These are phyloP conservation scores for Wickerhamiella kurtzmanii DNA, from an alignment of 805 yeast species.

Conservation along the genomic window DNA sequence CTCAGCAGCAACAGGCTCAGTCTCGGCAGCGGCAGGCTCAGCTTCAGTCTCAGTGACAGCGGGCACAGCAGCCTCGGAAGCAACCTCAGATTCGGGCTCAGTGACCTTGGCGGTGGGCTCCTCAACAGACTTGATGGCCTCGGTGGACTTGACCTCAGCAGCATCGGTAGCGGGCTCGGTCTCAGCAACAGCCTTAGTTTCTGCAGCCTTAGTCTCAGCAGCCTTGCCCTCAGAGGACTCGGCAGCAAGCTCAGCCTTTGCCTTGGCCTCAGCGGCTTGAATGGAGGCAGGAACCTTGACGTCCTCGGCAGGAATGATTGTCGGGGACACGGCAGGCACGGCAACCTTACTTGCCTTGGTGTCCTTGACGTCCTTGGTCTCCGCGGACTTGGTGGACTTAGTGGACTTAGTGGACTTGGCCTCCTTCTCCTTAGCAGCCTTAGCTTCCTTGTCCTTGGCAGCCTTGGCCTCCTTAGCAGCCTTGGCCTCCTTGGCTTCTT, in stretches of 20 bases:
- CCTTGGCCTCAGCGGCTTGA: constrained; percentile 4
- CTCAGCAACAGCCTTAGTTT: constrained; percentile 1
- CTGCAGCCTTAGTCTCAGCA: neutral
- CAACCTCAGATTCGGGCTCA: constrained; percentile 3
- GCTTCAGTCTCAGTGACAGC: constrained; percentile 7
- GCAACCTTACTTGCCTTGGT: neutral
- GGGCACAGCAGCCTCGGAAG: constrained; percentile 6
- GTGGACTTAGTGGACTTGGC: neutral
- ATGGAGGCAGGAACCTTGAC: neutral
- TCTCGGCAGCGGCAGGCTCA: constrained; percentile 3
- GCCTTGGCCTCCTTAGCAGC: neutral
- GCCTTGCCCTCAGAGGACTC: constrained; percentile 4
- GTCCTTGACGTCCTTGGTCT: constrained; percentile 4
- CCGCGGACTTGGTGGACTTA: neutral
- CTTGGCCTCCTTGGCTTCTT: neutral
- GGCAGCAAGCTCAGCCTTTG: constrained; percentile 1
- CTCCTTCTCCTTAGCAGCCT: neutral
- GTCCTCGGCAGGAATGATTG: constrained; percentile 5
- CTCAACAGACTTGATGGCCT: constrained; percentile 7
- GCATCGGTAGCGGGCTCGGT: constrained; percentile 6
- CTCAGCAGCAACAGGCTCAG: neutral
- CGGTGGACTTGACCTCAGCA: neutral
- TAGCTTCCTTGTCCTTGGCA: no score
- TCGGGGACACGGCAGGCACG: constrained; percentile 4
- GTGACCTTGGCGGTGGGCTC: constrained; percentile 2